These are phyloP conservation scores for Colletotrichum sp. DNA, from an alignment of 2,329 filamentous ascomycete genomes.

Conservation along the genomic window DNA sequence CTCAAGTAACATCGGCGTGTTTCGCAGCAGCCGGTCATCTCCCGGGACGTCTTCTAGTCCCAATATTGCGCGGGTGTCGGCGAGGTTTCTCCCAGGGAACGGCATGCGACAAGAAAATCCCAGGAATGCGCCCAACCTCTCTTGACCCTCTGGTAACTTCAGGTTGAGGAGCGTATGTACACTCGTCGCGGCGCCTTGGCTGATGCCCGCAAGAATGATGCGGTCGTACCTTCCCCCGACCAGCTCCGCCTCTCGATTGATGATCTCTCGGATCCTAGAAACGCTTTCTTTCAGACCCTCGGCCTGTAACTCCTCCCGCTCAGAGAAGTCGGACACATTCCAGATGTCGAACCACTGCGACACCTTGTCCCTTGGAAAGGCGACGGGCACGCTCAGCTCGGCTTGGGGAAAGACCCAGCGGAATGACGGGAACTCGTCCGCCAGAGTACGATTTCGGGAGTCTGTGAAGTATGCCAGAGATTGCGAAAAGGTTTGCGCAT, in stretches of 20 bases:
- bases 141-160: constrained; percentile 20
- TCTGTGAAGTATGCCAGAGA: constrained; percentile 34
- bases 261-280: constrained; percentile 31
- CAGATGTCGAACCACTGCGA: constrained; percentile 59
- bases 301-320: constrained; percentile 47
- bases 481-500: constrained; percentile 33
- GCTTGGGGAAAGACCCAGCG: constrained; percentile 56
- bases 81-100: constrained; percentile 35
- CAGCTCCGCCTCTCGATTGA: constrained; percentile 36
- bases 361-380: not conserved
- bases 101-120: constrained; percentile 42
- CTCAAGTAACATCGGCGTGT: constrained; percentile 49
- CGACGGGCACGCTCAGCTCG: constrained; percentile 31
- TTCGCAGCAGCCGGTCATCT: constrained; percentile 35
- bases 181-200: constrained; percentile 48
- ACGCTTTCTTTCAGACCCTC: constrained; percentile 45
- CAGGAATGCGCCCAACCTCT: constrained; percentile 37
- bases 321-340: constrained; percentile 42
- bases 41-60: constrained; percentile 26
- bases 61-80: constrained; percentile 35
- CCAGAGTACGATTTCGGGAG: constrained; percentile 36
- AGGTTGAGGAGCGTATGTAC: constrained; percentile 42
- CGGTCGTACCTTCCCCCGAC: constrained; percentile 41
- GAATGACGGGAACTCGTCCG: constrained; percentile 46
- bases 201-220: constrained; percentile 50